Percentiles rank a stretch among this genome's conserved stretches.
phyloP scores from a whole-genome alignment of 768 basidiomycete species.

The Suillus spraguei region DNA sequence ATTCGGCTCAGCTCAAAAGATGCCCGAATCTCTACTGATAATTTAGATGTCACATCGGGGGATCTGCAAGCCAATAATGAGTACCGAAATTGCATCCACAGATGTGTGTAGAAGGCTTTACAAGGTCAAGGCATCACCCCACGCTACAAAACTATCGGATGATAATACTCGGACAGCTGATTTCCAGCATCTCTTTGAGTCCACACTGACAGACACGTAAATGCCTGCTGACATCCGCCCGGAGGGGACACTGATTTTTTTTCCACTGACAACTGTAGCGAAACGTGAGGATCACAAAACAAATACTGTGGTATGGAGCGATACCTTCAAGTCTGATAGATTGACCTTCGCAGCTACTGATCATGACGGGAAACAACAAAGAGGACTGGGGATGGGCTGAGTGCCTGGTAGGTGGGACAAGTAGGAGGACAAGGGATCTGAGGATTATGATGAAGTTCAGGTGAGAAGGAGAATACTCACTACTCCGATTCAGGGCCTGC shows the following conservation, averaged over 20 bases:
- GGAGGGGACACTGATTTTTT: not conserved
- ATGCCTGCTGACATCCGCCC: not conserved
- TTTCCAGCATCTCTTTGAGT: not conserved
- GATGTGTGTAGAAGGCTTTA: not conserved
- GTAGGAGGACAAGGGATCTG: not conserved
- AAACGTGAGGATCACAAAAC: not conserved
- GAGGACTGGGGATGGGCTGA: not conserved
- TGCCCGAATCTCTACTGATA: not conserved
- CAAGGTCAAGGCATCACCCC: not conserved
- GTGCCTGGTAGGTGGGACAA: not conserved
- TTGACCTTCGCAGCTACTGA: not conserved
- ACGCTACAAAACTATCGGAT: not conserved
- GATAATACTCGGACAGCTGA: not conserved
- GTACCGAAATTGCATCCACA: not conserved
- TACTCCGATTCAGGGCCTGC: not conserved
- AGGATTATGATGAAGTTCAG: not conserved
- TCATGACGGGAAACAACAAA: not conserved
- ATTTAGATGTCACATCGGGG: not conserved
- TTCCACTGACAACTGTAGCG: not conserved
- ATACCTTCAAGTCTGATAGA: conserved; percentile 1
- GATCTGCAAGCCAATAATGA: not conserved
- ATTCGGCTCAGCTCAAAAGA: conserved; percentile 3
- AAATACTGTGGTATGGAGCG: not conserved
- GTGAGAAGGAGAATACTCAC: not conserved
- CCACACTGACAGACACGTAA: not conserved